Evolutionary conservation across 148 eudicot genomes (phyloP).

Genomic region (Spergularia bocconei): DNA sequence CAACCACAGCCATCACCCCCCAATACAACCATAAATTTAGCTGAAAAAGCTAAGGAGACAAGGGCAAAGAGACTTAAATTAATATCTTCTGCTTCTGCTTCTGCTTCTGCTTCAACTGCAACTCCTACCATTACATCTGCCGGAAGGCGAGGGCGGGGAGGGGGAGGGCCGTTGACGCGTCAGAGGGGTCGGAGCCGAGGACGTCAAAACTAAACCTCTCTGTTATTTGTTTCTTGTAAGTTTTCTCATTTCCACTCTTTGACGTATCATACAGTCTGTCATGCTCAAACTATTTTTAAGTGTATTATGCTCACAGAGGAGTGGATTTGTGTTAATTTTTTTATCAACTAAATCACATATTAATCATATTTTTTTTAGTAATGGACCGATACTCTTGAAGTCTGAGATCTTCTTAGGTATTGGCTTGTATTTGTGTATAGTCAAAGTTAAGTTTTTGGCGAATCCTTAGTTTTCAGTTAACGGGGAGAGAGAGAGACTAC

Average conservation of each 20-base stretch:
- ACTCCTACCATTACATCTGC: constrained; percentile 14
- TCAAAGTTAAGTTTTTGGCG: too few species aligned
- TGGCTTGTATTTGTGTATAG: too few species aligned
- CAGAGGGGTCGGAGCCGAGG: constrained; percentile 49
- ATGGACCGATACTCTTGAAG: background rate
- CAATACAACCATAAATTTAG: constrained; percentile 55
- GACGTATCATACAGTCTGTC: background rate
- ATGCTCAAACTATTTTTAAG: background rate
- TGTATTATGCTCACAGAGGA: background rate
- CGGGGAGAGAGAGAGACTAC: too few species aligned
- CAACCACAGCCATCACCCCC: constrained; percentile 36
- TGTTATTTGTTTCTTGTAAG: constrained; percentile 11
- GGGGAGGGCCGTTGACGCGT: constrained; percentile 46
- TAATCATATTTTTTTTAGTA: background rate
- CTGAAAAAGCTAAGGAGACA: constrained; percentile 57
- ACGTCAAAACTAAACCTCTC: constrained; percentile 33
- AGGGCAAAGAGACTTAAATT: constrained; percentile 44
- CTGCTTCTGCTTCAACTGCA: constrained; percentile 15
- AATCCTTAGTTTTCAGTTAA: too few species aligned
- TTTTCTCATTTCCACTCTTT: constrained; percentile 8
- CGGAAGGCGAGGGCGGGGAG: constrained; percentile 53
- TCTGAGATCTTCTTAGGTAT: background rate
- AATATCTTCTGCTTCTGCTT: constrained; percentile 23
- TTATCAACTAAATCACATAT: background rate
- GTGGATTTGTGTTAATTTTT: background rate